These are phyloP conservation scores for Pestalotiopsis sp. DNA, from an alignment of 2,329 filamentous ascomycete species.

Conservation along the genomic window DNA sequence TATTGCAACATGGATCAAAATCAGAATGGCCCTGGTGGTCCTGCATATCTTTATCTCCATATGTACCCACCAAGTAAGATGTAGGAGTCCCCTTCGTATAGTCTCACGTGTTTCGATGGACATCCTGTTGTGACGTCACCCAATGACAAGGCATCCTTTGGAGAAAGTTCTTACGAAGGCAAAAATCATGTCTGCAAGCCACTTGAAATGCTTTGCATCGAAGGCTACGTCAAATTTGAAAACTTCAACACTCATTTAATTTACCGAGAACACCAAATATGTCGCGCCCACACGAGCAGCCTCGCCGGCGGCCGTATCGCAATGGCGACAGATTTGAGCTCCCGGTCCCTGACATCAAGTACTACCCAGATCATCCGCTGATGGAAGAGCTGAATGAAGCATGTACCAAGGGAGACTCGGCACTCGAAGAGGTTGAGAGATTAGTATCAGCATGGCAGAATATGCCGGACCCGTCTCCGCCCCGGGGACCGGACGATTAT, in stretches of 20 bases:
- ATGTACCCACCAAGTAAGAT: neutral
- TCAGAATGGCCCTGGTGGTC: neutral
- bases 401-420: slow-evolving; percentile 8
- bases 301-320: neutral
- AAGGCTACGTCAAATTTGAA: neutral
- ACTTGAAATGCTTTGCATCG: neutral
- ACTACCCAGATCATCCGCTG: slow-evolving; percentile 17
- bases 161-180: neutral
- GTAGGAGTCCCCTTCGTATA: neutral
- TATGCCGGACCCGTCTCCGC: slow-evolving; percentile 6
- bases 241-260: neutral
- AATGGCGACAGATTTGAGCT: slow-evolving; percentile 15
- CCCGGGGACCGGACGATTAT: slow-evolving; percentile 13
- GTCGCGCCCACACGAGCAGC: neutral
- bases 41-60: neutral
- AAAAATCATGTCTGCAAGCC: neutral
- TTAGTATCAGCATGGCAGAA: slow-evolving; percentile 14
- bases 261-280: neutral
- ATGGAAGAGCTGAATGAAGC: slow-evolving; percentile 14
- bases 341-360: slow-evolving; percentile 12
- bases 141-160: neutral
- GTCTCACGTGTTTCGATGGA: neutral
- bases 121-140: slow-evolving; percentile 2
- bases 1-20: neutral
- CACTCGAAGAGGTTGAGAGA: slow-evolving; percentile 12